Evolutionary conservation across 805 yeast genomes (phyloP).

Genomic region (Monosporozyma aerobia): DNA sequence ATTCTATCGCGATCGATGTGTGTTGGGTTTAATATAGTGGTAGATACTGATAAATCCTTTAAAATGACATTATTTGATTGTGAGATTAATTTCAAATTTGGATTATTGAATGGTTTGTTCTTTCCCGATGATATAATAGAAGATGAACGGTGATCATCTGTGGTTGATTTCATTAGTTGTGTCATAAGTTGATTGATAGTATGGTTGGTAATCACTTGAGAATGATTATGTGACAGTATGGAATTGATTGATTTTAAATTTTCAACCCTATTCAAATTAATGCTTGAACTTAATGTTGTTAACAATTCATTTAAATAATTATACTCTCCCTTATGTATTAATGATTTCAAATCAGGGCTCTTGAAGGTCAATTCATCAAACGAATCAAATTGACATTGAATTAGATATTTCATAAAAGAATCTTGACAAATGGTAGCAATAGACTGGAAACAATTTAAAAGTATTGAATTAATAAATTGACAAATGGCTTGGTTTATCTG

Average conservation of each 20-base stretch:
- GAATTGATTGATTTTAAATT: slow-evolving; percentile 8
- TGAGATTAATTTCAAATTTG: slow-evolving; percentile 8
- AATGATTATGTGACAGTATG: slow-evolving; percentile 1
- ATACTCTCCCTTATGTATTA: not conserved
- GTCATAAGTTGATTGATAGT: not conserved
- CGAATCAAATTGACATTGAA: not conserved
- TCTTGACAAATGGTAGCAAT: not conserved
- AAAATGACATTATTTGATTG: slow-evolving; percentile 14
- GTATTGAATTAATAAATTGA: not conserved
- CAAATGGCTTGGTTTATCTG: slow-evolving; percentile 9
- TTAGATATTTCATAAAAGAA: not conserved
- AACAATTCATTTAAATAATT: not conserved
- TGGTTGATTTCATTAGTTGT: not conserved
- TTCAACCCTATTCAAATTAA: slow-evolving; percentile 9
- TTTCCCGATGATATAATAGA: not conserved
- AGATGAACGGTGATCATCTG: not conserved
- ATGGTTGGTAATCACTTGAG: not conserved
- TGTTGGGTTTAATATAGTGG: not conserved
- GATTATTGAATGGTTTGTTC: not conserved
- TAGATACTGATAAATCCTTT: not conserved
- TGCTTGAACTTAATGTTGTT: slow-evolving; percentile 2
- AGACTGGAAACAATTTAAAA: not conserved
- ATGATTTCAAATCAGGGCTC: not conserved
- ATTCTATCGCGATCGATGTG: not conserved
- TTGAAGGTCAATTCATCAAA: not conserved